These are phyloP conservation scores for Lyophyllum atratum DNA, from an alignment of 768 basidiomycete genomes.

Conservation along the genomic window DNA sequence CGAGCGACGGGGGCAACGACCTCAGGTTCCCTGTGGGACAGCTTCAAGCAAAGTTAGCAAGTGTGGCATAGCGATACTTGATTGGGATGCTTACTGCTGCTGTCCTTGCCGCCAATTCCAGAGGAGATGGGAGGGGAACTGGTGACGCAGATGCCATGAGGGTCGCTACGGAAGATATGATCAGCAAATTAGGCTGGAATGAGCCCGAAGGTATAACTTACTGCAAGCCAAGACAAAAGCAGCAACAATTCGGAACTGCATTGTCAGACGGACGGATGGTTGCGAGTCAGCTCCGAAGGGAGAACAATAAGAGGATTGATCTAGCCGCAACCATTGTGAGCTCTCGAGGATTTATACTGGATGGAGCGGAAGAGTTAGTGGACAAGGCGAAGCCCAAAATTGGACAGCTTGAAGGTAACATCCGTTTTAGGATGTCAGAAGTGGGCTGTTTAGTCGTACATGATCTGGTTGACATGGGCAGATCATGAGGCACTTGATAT, in stretches of 20 bases:
- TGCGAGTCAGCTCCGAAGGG: not conserved
- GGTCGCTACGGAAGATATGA: slow-evolving; percentile 16
- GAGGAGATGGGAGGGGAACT: slow-evolving; percentile 22
- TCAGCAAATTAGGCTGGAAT: not conserved
- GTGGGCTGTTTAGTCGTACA: not conserved
- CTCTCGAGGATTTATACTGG: slow-evolving; percentile 3
- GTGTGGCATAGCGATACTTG: not conserved
- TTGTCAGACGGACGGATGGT: slow-evolving; percentile 14
- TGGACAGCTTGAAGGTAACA: slow-evolving; percentile 21
- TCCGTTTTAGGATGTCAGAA: slow-evolving; percentile 12
- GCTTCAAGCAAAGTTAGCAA: not conserved
- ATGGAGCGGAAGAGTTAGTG: not conserved
- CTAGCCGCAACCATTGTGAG: not conserved
- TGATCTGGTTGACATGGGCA: not conserved
- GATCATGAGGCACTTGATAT: not conserved
- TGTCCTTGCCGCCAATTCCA: slow-evolving; percentile 21
- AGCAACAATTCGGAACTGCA: slow-evolving; percentile 30
- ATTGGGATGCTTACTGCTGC: not conserved
- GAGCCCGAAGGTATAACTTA: slow-evolving; percentile 14
- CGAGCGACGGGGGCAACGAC: slow-evolving; percentile 7
- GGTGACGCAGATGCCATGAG: slow-evolving; percentile 29
- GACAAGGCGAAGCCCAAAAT: slow-evolving; percentile 23
- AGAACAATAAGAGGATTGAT: slow-evolving; percentile 13
- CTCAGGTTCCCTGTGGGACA: not conserved
- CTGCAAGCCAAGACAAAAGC: slow-evolving; percentile 28